Base-by-base conservation (phyloP, 306 rosid genomes). In the Lathyrus tuberosus region DNA sequence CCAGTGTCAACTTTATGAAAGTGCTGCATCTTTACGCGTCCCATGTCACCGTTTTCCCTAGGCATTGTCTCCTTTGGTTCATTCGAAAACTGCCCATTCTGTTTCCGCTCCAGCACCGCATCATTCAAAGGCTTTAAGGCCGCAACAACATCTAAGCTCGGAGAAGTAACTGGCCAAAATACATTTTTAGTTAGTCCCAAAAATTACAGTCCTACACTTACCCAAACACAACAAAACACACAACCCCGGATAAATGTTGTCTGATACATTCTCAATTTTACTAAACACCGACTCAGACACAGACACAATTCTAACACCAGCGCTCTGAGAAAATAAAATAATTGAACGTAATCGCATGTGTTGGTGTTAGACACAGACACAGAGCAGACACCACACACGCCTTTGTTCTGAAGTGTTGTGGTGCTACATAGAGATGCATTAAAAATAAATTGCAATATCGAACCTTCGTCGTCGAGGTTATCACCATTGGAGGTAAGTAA, bases 381-480 rank as follows among this genome's bases (percentile, higher is more conserved):
- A 0, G 20, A 14, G 5, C 15, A 2, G 8, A 53, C 60, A 53
- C 30, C n/a, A 51, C 0, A 51, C 14, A 51, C 10, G 0, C 22
- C 22, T 47, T 6, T 15, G 8, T 6, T 47, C 22, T 6, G 10
- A 47, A 47, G 24, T 17, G 2, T 4, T 0, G 6, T 18, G 30
- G 3, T 26, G 7, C 31, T 20, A 20, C 30, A 52, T 10, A 52
- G 7, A 18, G 22, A 52, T 18, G 30, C 30, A 12, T 20, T 22
- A 8, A 13, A 11, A 53, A 44, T 14, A 43, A 16, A 76, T 28
- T 51, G 16, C 63, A 61, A 61, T 66, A 33, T 43, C 78, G 35
- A 0, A 90, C 98, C 98, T 90, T 89, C 92, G 58, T 86, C 93
- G 20, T 85, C 88, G 73, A 81, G 79, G 76, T 43, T 86, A 47